Conservation (phyloP, 352 stramenopile genomes). For the Globisporangium cederbergense region DNA sequence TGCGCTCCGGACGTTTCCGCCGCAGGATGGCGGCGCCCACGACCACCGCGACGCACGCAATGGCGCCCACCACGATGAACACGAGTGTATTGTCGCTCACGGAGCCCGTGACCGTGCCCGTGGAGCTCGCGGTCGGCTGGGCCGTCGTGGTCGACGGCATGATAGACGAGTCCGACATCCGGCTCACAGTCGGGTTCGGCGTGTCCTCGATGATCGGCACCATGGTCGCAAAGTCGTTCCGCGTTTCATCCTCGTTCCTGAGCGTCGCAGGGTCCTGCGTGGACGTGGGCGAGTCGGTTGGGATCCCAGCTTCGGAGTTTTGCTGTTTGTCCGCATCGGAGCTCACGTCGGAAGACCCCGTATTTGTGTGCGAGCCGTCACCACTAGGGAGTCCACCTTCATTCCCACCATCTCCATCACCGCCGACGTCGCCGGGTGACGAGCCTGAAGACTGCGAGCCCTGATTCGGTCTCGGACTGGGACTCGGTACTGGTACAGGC, state of each 20-base stretch:
- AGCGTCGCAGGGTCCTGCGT: slow-evolving; percentile 1
- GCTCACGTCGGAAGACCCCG: background rate
- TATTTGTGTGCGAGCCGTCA: background rate
- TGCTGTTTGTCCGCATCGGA: background rate
- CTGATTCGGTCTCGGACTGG: slow-evolving; percentile 1
- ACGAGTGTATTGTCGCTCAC: slow-evolving; percentile 18
- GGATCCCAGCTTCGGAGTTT: background rate
- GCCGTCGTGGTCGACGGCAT: background rate
- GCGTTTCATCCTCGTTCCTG: slow-evolving; percentile 2
- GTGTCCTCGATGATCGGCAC: slow-evolving; percentile 14
- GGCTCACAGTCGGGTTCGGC: slow-evolving; percentile 3
- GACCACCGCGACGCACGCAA: slow-evolving; percentile 6
- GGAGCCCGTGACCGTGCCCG: background rate
- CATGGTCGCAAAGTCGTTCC: slow-evolving; percentile 21
- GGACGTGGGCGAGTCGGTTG: background rate
- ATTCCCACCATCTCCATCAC: background rate
- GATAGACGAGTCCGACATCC: background rate
- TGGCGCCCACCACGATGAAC: slow-evolving; percentile 18
- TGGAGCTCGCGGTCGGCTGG: slow-evolving; percentile 15
- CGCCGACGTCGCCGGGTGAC: slow-evolving; percentile 1
- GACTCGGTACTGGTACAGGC: background rate
- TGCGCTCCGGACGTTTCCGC: slow-evolving; percentile 4
- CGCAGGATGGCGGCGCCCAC: slow-evolving; percentile 18
- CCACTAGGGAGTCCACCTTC: background rate
- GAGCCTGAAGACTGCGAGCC: slow-evolving; percentile 15